These are phyloP conservation scores for Sorghum bicolor DNA, from an alignment of 176 grass and related monocot genomes.

Conservation along the genomic window DNA sequence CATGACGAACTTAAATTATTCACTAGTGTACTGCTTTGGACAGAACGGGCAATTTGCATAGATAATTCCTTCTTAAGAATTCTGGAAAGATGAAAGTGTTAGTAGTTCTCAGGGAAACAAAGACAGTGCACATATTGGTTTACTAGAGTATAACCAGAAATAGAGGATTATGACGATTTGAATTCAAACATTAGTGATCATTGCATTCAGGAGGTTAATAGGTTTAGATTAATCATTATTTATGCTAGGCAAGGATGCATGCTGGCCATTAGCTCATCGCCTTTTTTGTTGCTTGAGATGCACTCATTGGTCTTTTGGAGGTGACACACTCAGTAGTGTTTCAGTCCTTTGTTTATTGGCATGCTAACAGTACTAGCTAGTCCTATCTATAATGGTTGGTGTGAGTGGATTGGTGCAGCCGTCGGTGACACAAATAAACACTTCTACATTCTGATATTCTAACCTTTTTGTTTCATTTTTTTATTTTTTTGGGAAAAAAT, in stretches of 20 bases:
- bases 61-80: neutral
- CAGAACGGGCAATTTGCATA: neutral
- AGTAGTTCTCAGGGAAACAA: neutral
- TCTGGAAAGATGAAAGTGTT: neutral
- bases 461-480: too few species aligned
- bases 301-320: neutral
- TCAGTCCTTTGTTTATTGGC: neutral
- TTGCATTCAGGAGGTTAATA: neutral
- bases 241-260: neutral
- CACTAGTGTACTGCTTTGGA: neutral
- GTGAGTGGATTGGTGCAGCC: neutral
- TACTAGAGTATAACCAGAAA: neutral
- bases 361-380: too few species aligned
- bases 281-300: constrained; percentile 8
- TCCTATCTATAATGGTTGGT: neutral
- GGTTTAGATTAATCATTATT: neutral
- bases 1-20: neutral
- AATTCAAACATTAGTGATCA: neutral
- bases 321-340: neutral
- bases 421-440: too few species aligned
- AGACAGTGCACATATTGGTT: neutral
- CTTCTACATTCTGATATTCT: neutral
- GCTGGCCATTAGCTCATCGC: neutral
- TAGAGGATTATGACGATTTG: neutral
- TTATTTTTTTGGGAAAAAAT: neutral